Evolutionary conservation across 2,329 filamentous ascomycete genomes (phyloP).

Genomic region (Thermomyces lanuginosus): DNA sequence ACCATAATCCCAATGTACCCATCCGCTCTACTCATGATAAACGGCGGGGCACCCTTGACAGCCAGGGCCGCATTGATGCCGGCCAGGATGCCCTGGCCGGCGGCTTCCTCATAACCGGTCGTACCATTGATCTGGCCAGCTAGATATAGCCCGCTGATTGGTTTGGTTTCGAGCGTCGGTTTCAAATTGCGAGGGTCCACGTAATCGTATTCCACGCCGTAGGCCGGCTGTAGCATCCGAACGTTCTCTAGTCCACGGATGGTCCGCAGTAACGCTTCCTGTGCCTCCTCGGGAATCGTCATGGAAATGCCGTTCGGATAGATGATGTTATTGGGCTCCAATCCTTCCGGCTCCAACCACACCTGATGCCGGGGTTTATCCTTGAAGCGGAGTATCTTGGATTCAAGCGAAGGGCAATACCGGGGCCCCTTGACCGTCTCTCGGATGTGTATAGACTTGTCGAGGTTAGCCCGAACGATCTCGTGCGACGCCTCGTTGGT

Average conservation of each 20-base stretch:
- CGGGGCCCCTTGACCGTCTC: conserved; percentile 87
- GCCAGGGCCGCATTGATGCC: conserved; percentile 87
- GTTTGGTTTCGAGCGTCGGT: conserved; percentile 85
- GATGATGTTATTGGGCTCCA: conserved; percentile 63
- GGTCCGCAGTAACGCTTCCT: conserved; percentile 69
- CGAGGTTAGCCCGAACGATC: conserved; percentile 73
- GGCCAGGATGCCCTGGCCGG: conserved; percentile 79
- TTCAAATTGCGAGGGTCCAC: conserved; percentile 80
- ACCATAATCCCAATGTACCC: conserved; percentile 98
- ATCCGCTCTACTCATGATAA: conserved; percentile 63
- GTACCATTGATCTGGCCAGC: conserved; percentile 97
- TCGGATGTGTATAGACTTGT: conserved; percentile 89
- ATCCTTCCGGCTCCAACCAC: conserved; percentile 94
- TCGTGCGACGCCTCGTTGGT: conserved; percentile 73
- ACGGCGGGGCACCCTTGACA: conserved; percentile 46
- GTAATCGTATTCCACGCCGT: conserved; percentile 97
- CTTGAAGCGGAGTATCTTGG: conserved; percentile 77
- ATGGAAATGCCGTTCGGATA: conserved; percentile 97
- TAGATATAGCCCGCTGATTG: conserved; percentile 73
- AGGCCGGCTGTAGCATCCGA: conserved; percentile 83
- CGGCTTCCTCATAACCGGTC: conserved; percentile 94
- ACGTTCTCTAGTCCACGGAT: conserved; percentile 79
- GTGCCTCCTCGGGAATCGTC: conserved; percentile 80
- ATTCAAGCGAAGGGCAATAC: conserved; percentile 90
- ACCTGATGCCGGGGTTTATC: conserved; percentile 72